Evolutionary conservation across 2,329 filamentous ascomycete species (phyloP).

Genomic region (Sporothrix luriei): DNA sequence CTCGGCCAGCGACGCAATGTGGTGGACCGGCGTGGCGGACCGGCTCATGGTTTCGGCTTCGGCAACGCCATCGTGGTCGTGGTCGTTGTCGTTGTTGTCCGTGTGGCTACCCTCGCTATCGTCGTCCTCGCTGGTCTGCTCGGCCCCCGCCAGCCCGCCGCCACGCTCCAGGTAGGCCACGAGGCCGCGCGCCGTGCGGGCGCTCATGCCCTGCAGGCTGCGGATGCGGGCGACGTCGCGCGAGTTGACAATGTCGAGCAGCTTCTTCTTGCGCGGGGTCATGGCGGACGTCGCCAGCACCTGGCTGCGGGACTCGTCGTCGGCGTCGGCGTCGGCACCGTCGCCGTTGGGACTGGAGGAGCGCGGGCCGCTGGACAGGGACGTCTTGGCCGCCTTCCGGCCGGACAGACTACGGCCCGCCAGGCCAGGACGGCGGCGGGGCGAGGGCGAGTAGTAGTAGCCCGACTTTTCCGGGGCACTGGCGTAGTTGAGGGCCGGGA

Average conservation of each 20-base stretch:
- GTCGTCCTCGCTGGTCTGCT: too few species aligned
- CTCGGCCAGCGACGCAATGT: constrained; percentile 54
- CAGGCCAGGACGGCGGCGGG: constrained; percentile 17
- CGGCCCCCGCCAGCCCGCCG: constrained; percentile 43
- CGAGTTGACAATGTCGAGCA: constrained; percentile 74
- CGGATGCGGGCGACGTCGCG: constrained; percentile 67
- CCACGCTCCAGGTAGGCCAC: constrained; percentile 57
- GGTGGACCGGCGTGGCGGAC: constrained; percentile 24
- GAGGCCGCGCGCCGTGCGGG: constrained; percentile 68
- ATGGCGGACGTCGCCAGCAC: background rate
- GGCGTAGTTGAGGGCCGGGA: constrained; percentile 36
- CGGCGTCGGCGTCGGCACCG: constrained; percentile 37
- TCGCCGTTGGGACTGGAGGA: constrained; percentile 15
- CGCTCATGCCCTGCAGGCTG: constrained; percentile 68
- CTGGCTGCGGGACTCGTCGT: constrained; percentile 47
- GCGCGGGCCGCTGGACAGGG: constrained; percentile 35
- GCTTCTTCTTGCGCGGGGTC: constrained; percentile 60
- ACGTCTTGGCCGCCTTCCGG: constrained; percentile 39
- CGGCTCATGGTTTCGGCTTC: background rate
- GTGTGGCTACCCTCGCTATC: constrained; percentile 39
- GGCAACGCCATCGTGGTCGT: background rate
- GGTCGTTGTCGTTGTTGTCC: constrained; percentile 22
- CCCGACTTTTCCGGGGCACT: constrained; percentile 35
- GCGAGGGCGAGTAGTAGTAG: background rate
- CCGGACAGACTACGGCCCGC: background rate